Conservation (phyloP, 768 basidiomycete genomes). For the Hypholoma sublateritium region DNA sequence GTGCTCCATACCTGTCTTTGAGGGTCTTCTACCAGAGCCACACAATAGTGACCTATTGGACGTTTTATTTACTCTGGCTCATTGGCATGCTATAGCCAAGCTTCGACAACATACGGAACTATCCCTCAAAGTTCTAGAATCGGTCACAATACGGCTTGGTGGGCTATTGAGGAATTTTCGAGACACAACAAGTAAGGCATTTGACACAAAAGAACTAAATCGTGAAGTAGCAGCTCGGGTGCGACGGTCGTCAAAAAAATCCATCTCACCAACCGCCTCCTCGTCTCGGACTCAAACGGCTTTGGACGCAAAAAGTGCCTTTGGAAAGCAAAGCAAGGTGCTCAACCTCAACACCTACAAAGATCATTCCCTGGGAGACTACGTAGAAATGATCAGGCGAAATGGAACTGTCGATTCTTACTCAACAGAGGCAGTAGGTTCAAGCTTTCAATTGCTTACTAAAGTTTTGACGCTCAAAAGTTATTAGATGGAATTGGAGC, state of each 20-base stretch:
- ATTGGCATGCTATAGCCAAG: too few species aligned
- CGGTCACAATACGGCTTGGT: conserved; percentile 26
- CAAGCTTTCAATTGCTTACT: background rate
- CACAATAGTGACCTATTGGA: conserved; percentile 25
- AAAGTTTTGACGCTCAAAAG: too few species aligned
- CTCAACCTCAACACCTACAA: background rate
- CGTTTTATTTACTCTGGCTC: conserved; percentile 29
- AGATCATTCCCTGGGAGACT: background rate
- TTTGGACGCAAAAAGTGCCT: too few species aligned
- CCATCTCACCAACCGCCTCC: too few species aligned
- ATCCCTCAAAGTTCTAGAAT: conserved; percentile 25
- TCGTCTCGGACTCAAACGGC: too few species aligned
- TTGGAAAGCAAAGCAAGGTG: too few species aligned
- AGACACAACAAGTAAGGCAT: conserved; percentile 12
- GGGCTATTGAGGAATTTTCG: conserved; percentile 21
- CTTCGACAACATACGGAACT: conserved; percentile 36
- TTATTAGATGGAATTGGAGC: too few species aligned
- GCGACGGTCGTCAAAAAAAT: background rate
- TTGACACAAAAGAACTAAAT: conserved; percentile 19
- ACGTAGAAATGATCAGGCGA: background rate
- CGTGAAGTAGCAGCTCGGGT: too few species aligned
- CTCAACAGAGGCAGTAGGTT: background rate
- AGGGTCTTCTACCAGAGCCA: conserved; percentile 31
- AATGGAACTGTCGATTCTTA: background rate
- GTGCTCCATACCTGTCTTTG: conserved; percentile 33